These are phyloP conservation scores for Euphrasia confusa DNA, from an alignment of 257 asterid species.

Conservation along the genomic window DNA sequence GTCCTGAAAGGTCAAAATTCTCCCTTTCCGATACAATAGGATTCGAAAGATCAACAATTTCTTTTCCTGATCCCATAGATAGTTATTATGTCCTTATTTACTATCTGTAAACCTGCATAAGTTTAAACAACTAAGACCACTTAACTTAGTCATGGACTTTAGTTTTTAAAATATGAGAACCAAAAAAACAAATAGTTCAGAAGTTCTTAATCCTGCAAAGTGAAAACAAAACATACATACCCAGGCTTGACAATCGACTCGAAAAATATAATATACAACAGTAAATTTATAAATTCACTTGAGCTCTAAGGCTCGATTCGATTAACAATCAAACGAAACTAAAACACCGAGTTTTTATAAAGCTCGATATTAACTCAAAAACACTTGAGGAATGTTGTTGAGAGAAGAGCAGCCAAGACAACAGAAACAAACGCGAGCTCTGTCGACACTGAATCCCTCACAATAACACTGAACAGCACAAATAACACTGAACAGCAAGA, in stretches of 20 bases:
- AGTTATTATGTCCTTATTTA: constrained; percentile 9
- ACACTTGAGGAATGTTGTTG: too few species aligned
- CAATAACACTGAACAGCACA: too few species aligned
- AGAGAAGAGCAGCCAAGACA: too few species aligned
- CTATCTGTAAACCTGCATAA: constrained; percentile 30
- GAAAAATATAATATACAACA: background rate
- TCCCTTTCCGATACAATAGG: constrained; percentile 70
- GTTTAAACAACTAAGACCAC: background rate
- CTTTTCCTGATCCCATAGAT: constrained; percentile 48
- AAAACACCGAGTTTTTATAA: too few species aligned
- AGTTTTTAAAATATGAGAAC: background rate
- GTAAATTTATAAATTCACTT: background rate
- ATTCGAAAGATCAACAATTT: constrained; percentile 39
- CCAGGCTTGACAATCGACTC: background rate
- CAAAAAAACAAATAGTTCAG: background rate
- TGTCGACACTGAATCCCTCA: too few species aligned
- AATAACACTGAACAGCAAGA: too few species aligned
- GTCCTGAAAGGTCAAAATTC: constrained; percentile 57
- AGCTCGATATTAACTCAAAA: too few species aligned
- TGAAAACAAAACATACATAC: too few species aligned
- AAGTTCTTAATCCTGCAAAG: constrained; percentile 4
- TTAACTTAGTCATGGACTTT: background rate
- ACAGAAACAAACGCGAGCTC: too few species aligned
- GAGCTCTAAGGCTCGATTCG: background rate
- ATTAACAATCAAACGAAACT: too few species aligned